Base-by-base conservation (phyloP, 108 stramenopile genomes). In the Conticribra weissflogii region DNA sequence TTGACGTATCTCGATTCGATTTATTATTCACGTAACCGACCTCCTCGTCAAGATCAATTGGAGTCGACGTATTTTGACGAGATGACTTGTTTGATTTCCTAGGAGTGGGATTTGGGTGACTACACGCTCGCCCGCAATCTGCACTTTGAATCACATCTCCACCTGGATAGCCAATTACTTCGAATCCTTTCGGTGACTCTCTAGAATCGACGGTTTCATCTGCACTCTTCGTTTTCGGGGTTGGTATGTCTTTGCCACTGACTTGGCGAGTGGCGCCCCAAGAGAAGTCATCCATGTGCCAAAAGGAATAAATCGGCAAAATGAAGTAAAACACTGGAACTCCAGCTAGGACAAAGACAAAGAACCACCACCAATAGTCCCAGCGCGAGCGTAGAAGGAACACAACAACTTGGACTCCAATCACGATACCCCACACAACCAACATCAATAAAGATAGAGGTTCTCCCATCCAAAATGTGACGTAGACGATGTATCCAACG, bases 221-320 rank as follows among this genome's bases (percentile, higher is more conserved):
- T 16, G 41, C 50, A 49, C 63, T 79, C 34, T 61, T 71, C 17
- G 22, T 56, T 4, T 19, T 22, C 27, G 21, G 41, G 8, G 55
- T 22, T 2, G 68, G 46, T 3, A 54, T 16, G 36, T 41, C 36
- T 24, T 59, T 21, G 3, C 66, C 74, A 52, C 65, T 62, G 0
- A 79, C 78, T 61, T 79, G 78, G 3, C 85, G 76, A 1, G 85
- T 85, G 3, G 81, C 76, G 3, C 85, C 85, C 85, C 85, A 85
- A 3, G 70, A 72, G 59, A 85, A 83, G 31, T 85, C 85, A 75
- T 85, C 85, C 85, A 85, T 85, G 54, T 85, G 78, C 72, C 75
- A 76, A 64, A 85, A 85, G 12, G 82, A 81, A 50, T 85, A 85
- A 1, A 85, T 53, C 0, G 85, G 85, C 27, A 85, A 54, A 28